A percentile compares a stretch with the other conserved stretches of the same genome.
phyloP scores from a whole-genome alignment of 345 rosid species.

The Syzygium aromaticum region DNA sequence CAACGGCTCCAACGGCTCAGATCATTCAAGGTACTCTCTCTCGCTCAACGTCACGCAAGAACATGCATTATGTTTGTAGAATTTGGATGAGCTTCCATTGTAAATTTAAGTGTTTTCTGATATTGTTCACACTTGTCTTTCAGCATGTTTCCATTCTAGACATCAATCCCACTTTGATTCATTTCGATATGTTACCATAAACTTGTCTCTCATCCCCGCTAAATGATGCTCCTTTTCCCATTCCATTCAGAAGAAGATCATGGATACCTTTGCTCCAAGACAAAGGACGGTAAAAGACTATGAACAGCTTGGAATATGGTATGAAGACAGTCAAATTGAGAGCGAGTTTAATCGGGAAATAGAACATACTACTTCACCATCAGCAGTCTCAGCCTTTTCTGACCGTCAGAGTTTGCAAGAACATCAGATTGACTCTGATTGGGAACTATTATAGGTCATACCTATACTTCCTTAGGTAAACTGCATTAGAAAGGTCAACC shows the following conservation, averaged over 20 bases:
- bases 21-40: constrained; percentile 53
- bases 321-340: constrained; percentile 45
- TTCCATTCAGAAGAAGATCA: constrained; percentile 39
- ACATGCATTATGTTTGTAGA: background rate
- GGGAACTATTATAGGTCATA: constrained; percentile 52
- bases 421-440: constrained; percentile 29
- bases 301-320: constrained; percentile 66
- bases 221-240: background rate
- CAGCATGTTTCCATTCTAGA: background rate
- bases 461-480: background rate
- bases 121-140: background rate
- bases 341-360: background rate
- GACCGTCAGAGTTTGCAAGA: constrained; percentile 6
- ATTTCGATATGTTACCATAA: background rate
- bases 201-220: background rate
- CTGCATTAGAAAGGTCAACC: background rate
- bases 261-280: constrained; percentile 49
- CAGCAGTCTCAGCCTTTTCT: background rate
- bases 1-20: constrained; percentile 15
- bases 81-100: background rate
- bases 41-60: background rate
- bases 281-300: constrained; percentile 57
- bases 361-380: background rate
- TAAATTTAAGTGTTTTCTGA: background rate
- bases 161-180: background rate